A percentile compares a stretch with the other conserved stretches of the same genome.
phyloP scores from a whole-genome alignment of 495 filamentous ascomycete genomes.

The Talaromyces liani region DNA sequence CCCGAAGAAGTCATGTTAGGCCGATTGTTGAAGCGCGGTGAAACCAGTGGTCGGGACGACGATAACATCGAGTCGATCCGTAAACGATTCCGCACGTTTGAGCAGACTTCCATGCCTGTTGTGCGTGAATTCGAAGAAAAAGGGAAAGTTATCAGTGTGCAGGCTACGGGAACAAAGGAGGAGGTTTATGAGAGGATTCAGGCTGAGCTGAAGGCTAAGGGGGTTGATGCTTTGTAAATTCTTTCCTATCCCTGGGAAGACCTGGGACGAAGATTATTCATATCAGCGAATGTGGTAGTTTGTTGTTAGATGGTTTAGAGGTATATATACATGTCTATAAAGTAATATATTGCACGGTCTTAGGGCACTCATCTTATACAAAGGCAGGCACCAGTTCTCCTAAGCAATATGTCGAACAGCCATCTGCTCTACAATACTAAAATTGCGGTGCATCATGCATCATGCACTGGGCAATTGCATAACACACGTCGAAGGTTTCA shows the following conservation, averaged over 20 bases:
- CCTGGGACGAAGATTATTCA: neutral
- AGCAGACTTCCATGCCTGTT: conserved; percentile 95
- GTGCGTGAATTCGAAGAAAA: conserved; percentile 75
- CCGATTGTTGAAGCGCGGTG: conserved; percentile 76
- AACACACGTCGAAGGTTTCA: too few species aligned
- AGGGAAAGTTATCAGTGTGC: conserved; percentile 70
- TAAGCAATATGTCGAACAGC: neutral
- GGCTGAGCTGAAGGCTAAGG: conserved; percentile 41
- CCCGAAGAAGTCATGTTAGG: conserved; percentile 80
- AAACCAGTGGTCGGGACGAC: conserved; percentile 84
- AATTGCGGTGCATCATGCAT: neutral
- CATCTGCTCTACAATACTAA: neutral
- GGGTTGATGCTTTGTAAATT: conserved; percentile 26
- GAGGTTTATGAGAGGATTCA: conserved; percentile 68
- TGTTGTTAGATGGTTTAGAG: conserved; percentile 9
- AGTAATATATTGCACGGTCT: conserved; percentile 3
- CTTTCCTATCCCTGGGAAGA: neutral
- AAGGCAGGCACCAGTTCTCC: neutral
- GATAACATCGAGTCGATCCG: conserved; percentile 93
- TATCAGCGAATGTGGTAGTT: conserved; percentile 5
- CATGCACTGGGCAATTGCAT: too few species aligned
- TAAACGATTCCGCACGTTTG: conserved; percentile 89
- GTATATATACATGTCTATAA: conserved; percentile 3
- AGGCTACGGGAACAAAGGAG: conserved; percentile 58
- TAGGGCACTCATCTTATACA: neutral